phyloP scores from a whole-genome alignment of 2,329 filamentous ascomycete genomes.

The Sarocladium oryzae region DNA sequence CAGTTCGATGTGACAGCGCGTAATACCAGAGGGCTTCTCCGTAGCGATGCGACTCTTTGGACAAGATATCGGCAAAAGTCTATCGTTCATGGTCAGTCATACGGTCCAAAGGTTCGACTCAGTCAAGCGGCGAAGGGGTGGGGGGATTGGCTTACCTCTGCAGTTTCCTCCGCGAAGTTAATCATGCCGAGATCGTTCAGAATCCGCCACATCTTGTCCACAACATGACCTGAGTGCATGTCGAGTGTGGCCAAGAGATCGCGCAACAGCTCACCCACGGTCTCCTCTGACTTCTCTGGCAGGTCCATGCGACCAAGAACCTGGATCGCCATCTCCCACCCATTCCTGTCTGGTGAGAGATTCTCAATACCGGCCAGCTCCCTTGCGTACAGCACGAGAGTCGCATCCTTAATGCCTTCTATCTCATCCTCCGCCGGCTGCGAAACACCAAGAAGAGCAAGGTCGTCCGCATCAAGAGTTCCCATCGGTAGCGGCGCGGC shows the following conservation, averaged over 20 bases:
- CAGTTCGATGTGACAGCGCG: conserved; percentile 69
- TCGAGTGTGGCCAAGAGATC: conserved; percentile 56
- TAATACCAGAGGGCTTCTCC: conserved; percentile 89
- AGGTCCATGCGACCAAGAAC: conserved; percentile 78
- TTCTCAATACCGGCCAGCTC: conserved; percentile 52
- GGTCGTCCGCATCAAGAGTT: conserved; percentile 73
- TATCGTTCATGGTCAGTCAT: conserved; percentile 35
- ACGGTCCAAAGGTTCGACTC: neutral
- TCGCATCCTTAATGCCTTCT: conserved; percentile 69
- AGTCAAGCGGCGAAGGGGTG: neutral
- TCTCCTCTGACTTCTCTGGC: conserved; percentile 60
- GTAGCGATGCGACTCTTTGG: conserved; percentile 66
- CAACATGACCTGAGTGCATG: conserved; percentile 61
- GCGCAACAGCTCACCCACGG: conserved; percentile 65
- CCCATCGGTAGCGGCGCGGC: conserved; percentile 48
- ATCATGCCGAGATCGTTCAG: conserved; percentile 72
- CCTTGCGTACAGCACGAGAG: conserved; percentile 70
- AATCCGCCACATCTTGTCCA: conserved; percentile 76
- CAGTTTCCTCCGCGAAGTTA: conserved; percentile 71
- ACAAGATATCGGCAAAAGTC: conserved; percentile 77
- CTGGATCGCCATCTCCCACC: conserved; percentile 86
- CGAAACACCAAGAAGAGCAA: conserved; percentile 72
- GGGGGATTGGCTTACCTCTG: conserved; percentile 53
- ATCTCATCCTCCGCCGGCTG: conserved; percentile 51
- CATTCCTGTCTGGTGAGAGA: conserved; percentile 49